Conservation (phyloP, 1,139 yeast species). For the Nematodospora anomalae region DNA sequence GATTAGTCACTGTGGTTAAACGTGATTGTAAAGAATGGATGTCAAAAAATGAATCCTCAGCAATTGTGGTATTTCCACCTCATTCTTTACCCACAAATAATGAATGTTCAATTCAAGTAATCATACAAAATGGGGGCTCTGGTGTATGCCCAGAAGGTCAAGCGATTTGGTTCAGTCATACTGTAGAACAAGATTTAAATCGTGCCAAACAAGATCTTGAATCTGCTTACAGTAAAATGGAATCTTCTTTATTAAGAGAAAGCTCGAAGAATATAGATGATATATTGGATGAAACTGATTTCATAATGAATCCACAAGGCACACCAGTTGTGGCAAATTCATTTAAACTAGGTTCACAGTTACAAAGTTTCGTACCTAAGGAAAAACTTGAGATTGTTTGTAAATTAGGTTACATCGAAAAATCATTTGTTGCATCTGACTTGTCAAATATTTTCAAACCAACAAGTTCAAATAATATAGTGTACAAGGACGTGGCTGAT, state of each 20-base stretch:
- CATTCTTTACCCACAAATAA: conserved; percentile 69
- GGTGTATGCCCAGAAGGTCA: conserved; percentile 91
- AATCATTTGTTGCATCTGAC: conserved; percentile 51
- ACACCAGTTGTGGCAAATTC: conserved; percentile 68
- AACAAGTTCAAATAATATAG: conserved; percentile 32
- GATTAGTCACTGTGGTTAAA: conserved; percentile 80
- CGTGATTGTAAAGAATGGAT: conserved; percentile 93
- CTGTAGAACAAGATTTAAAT: conserved; percentile 65
- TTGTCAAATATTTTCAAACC: conserved; percentile 41
- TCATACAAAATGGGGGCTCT: conserved; percentile 84
- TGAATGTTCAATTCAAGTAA: conserved; percentile 73
- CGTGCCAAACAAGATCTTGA: conserved; percentile 77
- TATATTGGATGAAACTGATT: conserved; percentile 53
- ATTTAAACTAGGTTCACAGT: conserved; percentile 80
- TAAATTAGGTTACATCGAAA: conserved; percentile 80
- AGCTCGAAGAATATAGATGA: conserved; percentile 48
- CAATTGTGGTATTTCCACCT: conserved; percentile 94
- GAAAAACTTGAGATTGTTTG: conserved; percentile 75
- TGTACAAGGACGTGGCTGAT: conserved; percentile 31
- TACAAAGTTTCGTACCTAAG: conserved; percentile 79
- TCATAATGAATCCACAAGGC: conserved; percentile 54
- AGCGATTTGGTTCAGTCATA: conserved; percentile 85
- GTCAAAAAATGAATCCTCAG: conserved; percentile 69
- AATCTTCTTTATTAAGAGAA: conserved; percentile 76
- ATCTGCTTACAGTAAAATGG: conserved; percentile 77